phyloP scores from a whole-genome alignment of 139 green algal genomes.

The Nannochloris sp. region DNA sequence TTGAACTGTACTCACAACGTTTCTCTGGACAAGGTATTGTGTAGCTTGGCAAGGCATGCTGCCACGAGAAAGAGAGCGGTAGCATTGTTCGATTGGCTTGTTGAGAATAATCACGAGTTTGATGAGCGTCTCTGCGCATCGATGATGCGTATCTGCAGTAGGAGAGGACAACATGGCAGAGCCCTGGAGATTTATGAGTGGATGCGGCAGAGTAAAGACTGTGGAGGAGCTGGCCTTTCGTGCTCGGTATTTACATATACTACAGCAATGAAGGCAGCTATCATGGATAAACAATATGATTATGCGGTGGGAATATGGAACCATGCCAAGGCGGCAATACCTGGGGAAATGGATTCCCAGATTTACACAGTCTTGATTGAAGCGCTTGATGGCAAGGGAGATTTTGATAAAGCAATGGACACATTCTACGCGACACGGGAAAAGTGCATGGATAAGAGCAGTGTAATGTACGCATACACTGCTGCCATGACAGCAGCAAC shows the following conservation, averaged over 20 bases:
- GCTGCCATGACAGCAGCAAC: slow-evolving; percentile 75
- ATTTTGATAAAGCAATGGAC: slow-evolving; percentile 53
- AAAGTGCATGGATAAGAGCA: slow-evolving; percentile 23
- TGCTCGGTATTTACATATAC: slow-evolving; percentile 82
- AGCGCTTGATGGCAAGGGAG: slow-evolving; percentile 55
- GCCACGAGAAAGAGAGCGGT: slow-evolving; percentile 67
- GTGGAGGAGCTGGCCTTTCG: slow-evolving; percentile 53
- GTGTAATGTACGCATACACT: slow-evolving; percentile 75
- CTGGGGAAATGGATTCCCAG: slow-evolving; percentile 59
- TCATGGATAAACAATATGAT: slow-evolving; percentile 54
- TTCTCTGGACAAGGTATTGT: slow-evolving; percentile 78
- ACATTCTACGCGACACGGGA: slow-evolving; percentile 59
- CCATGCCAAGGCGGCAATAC: slow-evolving; percentile 32
- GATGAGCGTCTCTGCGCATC: slow-evolving; percentile 80
- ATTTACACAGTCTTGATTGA: slow-evolving; percentile 75
- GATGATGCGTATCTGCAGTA: slow-evolving; percentile 65
- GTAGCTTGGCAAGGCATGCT: slow-evolving; percentile 50
- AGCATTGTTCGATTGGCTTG: slow-evolving; percentile 63
- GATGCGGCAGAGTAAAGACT: slow-evolving; percentile 45
- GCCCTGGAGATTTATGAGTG: slow-evolving; percentile 78
- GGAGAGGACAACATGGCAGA: slow-evolving; percentile 57
- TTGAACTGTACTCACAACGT: slow-evolving; percentile 44
- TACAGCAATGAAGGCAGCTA: slow-evolving; percentile 71
- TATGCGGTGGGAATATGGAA: slow-evolving; percentile 49
- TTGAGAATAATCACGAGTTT: slow-evolving; percentile 46